Evolutionary conservation across 257 asterid genomes (phyloP).

Genomic region (Primulina eburnea): DNA sequence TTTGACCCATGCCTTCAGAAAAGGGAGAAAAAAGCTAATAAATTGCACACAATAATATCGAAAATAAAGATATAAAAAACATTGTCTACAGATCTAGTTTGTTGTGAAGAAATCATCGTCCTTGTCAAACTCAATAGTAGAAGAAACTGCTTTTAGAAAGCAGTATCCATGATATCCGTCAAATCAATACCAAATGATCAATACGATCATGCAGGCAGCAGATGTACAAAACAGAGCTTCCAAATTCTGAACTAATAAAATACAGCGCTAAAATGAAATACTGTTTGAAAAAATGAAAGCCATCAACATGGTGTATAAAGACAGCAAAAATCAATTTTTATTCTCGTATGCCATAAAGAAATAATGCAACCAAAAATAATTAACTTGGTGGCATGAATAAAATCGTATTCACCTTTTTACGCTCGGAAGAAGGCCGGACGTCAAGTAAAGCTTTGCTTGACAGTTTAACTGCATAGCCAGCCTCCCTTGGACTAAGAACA

Average conservation of each 20-base stretch:
- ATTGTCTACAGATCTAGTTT: slow-evolving; percentile 5
- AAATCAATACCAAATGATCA: not conserved
- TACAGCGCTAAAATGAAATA: not conserved
- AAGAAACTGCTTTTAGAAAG: not conserved
- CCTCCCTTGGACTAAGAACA: slow-evolving; percentile 84
- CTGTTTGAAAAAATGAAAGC: not conserved
- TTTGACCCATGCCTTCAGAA: slow-evolving; percentile 86
- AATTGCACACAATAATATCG: slow-evolving; percentile 14
- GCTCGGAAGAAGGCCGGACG: slow-evolving; percentile 88
- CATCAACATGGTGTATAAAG: not conserved
- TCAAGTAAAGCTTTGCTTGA: slow-evolving; percentile 77
- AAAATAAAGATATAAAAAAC: not conserved
- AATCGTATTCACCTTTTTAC: slow-evolving; percentile 51
- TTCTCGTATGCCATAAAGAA: not conserved
- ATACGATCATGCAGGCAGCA: slow-evolving; percentile 6
- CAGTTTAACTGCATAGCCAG: slow-evolving; percentile 94
- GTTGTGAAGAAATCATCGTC: not conserved
- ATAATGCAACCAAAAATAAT: not conserved
- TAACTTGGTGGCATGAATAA: not conserved
- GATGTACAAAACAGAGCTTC: not conserved
- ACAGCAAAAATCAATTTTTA: not conserved
- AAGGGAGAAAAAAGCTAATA: slow-evolving; percentile 25
- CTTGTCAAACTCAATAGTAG: not conserved
- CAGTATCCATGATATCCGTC: not conserved
- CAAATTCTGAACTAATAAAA: not conserved